Evolutionary conservation across 2,329 filamentous ascomycete genomes (phyloP).

Genomic region (Penicillium paneum): DNA sequence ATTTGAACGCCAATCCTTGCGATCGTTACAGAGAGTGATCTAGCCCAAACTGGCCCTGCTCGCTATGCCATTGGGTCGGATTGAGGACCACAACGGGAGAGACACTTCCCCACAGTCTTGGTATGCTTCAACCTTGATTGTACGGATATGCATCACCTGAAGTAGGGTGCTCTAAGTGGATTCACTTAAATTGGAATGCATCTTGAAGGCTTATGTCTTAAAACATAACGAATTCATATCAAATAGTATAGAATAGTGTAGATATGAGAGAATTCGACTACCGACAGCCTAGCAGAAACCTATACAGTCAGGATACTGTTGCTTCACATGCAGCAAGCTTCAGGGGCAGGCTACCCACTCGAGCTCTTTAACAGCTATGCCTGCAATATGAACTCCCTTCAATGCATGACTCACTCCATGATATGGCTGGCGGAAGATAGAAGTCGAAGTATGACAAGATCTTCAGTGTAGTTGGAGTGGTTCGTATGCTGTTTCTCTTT

Average conservation of each 20-base stretch:
- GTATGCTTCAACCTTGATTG: not conserved
- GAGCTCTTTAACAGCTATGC: not conserved
- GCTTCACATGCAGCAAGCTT: not conserved
- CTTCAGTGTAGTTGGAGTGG: not conserved
- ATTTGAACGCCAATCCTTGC: not conserved
- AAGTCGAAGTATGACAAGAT: not conserved
- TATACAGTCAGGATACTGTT: not conserved
- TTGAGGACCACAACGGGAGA: not conserved
- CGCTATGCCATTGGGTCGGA: not conserved
- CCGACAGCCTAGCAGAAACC: not conserved
- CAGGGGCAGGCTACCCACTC: not conserved
- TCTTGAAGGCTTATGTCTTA: not conserved
- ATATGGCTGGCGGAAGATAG: not conserved
- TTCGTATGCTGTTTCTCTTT: too few species aligned
- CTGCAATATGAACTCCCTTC: not conserved
- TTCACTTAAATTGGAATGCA: not conserved
- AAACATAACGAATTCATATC: not conserved
- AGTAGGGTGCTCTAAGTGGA: too few species aligned
- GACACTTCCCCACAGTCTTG: constrained; percentile 3
- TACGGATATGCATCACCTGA: not conserved
- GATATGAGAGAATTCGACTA: too few species aligned
- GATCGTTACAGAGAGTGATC: not conserved
- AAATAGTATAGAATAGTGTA: not conserved
- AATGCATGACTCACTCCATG: not conserved
- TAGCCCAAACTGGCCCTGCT: not conserved